Conservation (phyloP, 2,329 filamentous ascomycete species). For the Sclerotinia minor region DNA sequence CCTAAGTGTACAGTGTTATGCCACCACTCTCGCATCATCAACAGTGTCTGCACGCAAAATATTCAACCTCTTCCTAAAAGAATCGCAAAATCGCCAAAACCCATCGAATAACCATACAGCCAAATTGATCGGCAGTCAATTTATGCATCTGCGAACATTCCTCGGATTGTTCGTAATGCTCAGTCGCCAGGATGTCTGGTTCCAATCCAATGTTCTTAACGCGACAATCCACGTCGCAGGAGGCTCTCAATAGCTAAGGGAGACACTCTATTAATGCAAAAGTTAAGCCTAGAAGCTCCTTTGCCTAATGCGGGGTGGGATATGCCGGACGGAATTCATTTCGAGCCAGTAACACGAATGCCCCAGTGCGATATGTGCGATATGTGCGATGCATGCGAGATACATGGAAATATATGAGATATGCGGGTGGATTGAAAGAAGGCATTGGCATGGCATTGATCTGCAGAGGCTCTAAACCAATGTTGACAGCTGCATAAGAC, state of each 20-base stretch:
- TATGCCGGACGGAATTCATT: background rate
- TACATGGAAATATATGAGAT: background rate
- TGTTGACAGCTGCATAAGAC: background rate
- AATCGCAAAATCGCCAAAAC: accelerated
- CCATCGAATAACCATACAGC: background rate
- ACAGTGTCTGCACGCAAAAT: background rate
- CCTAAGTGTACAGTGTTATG: background rate
- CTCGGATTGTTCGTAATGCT: background rate
- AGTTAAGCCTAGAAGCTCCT: background rate
- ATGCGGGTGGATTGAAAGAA: background rate
- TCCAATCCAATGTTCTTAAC: too few species aligned
- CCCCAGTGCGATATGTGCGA: background rate
- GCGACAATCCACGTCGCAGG: background rate
- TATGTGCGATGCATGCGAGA: background rate
- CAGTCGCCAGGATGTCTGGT: background rate
- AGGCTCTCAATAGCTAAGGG: background rate
- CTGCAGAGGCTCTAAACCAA: background rate
- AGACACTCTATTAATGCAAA: background rate
- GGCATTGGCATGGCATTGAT: background rate
- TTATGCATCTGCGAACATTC: background rate
- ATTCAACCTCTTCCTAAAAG: background rate
- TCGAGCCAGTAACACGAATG: background rate
- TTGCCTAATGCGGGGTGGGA: background rate
- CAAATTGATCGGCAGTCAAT: background rate
- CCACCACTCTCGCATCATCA: background rate